Conservation (phyloP, 176 grass and related monocot species). For the Phoenix roebelenii region DNA sequence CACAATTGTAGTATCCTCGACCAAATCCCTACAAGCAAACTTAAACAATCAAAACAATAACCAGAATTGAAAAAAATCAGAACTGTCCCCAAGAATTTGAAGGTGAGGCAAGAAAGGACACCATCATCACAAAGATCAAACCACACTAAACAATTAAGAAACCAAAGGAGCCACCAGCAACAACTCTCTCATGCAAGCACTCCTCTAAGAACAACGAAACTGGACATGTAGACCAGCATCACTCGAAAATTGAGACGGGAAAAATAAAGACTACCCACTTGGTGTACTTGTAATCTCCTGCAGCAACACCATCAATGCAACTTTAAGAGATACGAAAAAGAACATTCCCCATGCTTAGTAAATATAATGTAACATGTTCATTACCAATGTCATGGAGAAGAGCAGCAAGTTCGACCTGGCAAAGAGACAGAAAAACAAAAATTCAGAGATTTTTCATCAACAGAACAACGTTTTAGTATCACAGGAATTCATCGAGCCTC, state of each 20-base stretch:
- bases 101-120: neutral
- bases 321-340: too few relatives aligned
- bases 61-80: neutral
- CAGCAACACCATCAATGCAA: constrained; percentile 1
- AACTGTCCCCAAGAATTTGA: constrained; percentile 2
- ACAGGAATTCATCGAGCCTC: too few relatives aligned
- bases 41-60: neutral
- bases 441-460: neutral
- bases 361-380: neutral
- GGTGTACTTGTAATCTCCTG: constrained; percentile 95
- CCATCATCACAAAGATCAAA: neutral
- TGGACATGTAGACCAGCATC: too few relatives aligned
- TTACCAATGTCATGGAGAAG: constrained; percentile 90
- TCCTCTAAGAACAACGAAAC: too few relatives aligned
- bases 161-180: too few relatives aligned
- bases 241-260: neutral
- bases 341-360: neutral
- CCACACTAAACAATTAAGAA: neutral
- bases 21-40: constrained; percentile 32
- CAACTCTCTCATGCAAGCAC: too few relatives aligned
- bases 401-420: constrained; percentile 74
- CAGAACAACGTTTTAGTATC: neutral
- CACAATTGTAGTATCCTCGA: constrained; percentile 58
- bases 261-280: constrained; percentile 37
- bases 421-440: constrained; percentile 8